Base-by-base conservation (phyloP, 306 rosid species). In the Quercus variabilis region DNA sequence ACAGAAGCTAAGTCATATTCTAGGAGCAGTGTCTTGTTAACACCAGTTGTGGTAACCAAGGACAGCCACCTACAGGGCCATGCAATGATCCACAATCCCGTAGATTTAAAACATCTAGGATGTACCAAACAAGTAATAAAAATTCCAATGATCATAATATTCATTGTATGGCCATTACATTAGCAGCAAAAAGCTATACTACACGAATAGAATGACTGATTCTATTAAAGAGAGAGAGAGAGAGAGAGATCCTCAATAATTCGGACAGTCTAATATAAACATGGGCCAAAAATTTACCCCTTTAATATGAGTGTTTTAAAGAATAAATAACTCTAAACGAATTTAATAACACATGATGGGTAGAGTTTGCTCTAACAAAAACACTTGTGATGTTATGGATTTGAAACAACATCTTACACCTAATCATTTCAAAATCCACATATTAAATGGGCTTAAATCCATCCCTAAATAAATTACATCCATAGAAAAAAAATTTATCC, bases 151-250 rank as follows among this genome's bases (percentile, higher is more conserved):
- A 26, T 76, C 55, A 35, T 38, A 41, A 73, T 57, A 35, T 74
- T 62, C 55, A 69, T 71, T 69, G 14, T 49, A 51, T 59, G 55
- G 28, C 25, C 26, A 59, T 28, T 23, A 23, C 13, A 59, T 59
- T 25, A 13, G 77, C 69, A 13, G 77, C 69, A 75, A 78, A 71
- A 64, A 15, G 51, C 80, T 75, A 35, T 38, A 46, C 52, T 56
- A 14, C 58, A 46, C 20, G 28, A 79, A 58, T 52, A 60, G 55
- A 57, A 60, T 43, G 7, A 72, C 41, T 55, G 15, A 59, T 13
- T 20, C 6, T 13, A 58, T 20, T 58, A 20, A 9, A 57, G 21
- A 8, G 10, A 1, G 10, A 56, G 8, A 78, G 12, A 11, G n/a
- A n/a, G 17, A 70, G 59, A 21, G 31, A 69, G n/a, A 57, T 67